Conservation (phyloP, 2,329 filamentous ascomycete genomes). For the Diaporthe sp. region DNA sequence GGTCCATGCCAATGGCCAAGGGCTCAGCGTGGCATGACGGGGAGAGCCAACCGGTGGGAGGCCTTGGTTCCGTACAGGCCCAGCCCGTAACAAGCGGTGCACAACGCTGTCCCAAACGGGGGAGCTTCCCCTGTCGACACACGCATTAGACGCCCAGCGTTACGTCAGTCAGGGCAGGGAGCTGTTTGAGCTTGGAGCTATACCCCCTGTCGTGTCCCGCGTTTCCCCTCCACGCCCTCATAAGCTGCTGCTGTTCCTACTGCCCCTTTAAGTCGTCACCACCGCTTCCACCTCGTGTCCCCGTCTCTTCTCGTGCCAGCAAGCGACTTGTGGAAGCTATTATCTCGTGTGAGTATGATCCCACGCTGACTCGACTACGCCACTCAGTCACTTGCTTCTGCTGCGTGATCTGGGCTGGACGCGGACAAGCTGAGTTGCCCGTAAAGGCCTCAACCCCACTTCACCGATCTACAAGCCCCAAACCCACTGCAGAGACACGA, state of each 20-base stretch:
- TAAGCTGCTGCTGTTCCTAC: background rate
- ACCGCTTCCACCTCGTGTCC: background rate
- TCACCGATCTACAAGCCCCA: background rate
- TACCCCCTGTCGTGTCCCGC: background rate
- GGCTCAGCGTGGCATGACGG: background rate
- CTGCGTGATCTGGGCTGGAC: background rate
- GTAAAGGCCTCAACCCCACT: slow-evolving; percentile 6
- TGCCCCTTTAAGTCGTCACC: background rate
- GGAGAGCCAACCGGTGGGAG: slow-evolving; percentile 1
- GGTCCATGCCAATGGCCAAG: slow-evolving; percentile 23
- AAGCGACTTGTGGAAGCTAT: background rate
- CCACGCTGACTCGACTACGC: background rate
- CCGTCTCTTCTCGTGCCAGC: background rate
- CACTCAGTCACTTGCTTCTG: background rate
- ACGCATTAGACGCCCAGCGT: background rate
- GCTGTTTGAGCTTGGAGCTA: slow-evolving; percentile 26
- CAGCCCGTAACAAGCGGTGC: slow-evolving; percentile 13
- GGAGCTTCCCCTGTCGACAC: slow-evolving; percentile 19
- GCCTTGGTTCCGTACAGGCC: background rate
- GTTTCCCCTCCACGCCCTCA: slow-evolving; percentile 12
- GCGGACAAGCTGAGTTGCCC: background rate
- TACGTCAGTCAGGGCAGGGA: slow-evolving; percentile 32
- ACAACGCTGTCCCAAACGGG: background rate
- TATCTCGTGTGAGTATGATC: slow-evolving; percentile 2
- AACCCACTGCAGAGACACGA: background rate